Evolutionary conservation across 345 rosid species (phyloP).

Genomic region (Draba incana): DNA sequence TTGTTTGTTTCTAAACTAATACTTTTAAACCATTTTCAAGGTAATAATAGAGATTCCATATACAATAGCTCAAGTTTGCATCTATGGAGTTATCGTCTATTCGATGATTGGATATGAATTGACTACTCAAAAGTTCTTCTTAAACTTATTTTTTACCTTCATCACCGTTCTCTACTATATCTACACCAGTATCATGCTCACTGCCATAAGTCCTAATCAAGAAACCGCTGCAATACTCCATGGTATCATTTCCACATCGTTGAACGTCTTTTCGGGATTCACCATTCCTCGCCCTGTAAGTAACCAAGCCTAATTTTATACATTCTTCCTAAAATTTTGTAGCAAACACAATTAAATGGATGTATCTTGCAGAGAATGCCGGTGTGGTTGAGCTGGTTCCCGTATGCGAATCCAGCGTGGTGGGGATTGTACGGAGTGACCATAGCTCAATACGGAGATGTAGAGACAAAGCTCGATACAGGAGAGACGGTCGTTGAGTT

Average conservation of each 20-base stretch:
- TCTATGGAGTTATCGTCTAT: conserved; percentile 41
- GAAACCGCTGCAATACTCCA: conserved; percentile 42
- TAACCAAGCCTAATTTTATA: neutral
- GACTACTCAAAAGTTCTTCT: conserved; percentile 46
- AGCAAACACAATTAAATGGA: neutral
- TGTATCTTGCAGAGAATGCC: conserved; percentile 48
- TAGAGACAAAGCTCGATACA: conserved; percentile 40
- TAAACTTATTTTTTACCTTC: conserved; percentile 48
- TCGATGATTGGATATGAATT: conserved; percentile 61
- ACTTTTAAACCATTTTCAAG: conserved; percentile 31
- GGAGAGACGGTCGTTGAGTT: conserved; percentile 53
- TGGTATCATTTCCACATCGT: conserved; percentile 41
- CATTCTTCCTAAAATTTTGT: neutral
- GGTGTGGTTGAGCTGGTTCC: conserved; percentile 54
- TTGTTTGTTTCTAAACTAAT: conserved; percentile 1
- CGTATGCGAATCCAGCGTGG: conserved; percentile 48
- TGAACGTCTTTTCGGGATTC: conserved; percentile 58
- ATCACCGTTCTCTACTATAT: conserved; percentile 50
- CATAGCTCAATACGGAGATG: conserved; percentile 51
- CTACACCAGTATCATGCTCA: conserved; percentile 53
- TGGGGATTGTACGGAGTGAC: conserved; percentile 52
- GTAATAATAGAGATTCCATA: conserved; percentile 59
- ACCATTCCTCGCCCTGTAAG: conserved; percentile 54
- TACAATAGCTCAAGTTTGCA: conserved; percentile 42
- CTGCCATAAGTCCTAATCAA: conserved; percentile 49